A percentile compares a stretch with the other conserved stretches of the same genome.
phyloP scores from a whole-genome alignment of 2,329 filamentous ascomycete genomes.

The Plectosphaerella plurivora region DNA sequence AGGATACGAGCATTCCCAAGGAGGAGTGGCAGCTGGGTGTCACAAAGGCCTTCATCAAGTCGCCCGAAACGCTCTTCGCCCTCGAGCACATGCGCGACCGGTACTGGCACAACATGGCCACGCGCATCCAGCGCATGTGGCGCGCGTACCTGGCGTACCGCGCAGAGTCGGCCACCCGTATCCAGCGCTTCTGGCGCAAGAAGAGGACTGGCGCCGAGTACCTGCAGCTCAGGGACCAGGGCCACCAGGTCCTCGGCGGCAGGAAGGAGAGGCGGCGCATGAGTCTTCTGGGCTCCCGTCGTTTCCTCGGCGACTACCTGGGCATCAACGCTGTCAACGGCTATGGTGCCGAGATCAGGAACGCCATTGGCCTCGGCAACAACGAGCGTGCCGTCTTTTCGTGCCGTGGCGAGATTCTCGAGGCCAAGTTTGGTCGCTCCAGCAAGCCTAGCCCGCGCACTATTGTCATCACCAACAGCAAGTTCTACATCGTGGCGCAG shows the following conservation, averaged over 20 bases:
- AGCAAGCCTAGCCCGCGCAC: slow-evolving; percentile 88
- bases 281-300: slow-evolving; percentile 84
- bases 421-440: slow-evolving; percentile 93
- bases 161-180: slow-evolving; percentile 85
- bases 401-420: slow-evolving; percentile 81
- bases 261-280: slow-evolving; percentile 89
- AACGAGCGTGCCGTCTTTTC: slow-evolving; percentile 83
- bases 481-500: slow-evolving; percentile 87
- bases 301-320: slow-evolving; percentile 93
- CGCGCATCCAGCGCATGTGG: slow-evolving; percentile 95
- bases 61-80: slow-evolving; percentile 93
- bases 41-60: slow-evolving; percentile 97
- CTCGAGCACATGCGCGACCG: slow-evolving; percentile 95
- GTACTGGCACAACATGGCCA: slow-evolving; percentile 99
- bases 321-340: slow-evolving; percentile 78
- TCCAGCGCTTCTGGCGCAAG: slow-evolving; percentile 93
- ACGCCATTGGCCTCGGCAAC: slow-evolving; percentile 63
- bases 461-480: slow-evolving; percentile 77
- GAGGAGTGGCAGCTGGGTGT: slow-evolving; percentile 98
- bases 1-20: slow-evolving; percentile 89
- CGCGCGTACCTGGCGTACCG: slow-evolving; percentile 91
- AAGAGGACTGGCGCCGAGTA: slow-evolving; percentile 88
- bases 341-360: slow-evolving; percentile 75
- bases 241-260: slow-evolving; percentile 74
- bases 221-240: slow-evolving; percentile 80